Evolutionary conservation across 2,329 filamentous ascomycete genomes (phyloP), one percentile per base, ranked within the genome.

Genomic region (Ceratocystis destructans): DNA sequence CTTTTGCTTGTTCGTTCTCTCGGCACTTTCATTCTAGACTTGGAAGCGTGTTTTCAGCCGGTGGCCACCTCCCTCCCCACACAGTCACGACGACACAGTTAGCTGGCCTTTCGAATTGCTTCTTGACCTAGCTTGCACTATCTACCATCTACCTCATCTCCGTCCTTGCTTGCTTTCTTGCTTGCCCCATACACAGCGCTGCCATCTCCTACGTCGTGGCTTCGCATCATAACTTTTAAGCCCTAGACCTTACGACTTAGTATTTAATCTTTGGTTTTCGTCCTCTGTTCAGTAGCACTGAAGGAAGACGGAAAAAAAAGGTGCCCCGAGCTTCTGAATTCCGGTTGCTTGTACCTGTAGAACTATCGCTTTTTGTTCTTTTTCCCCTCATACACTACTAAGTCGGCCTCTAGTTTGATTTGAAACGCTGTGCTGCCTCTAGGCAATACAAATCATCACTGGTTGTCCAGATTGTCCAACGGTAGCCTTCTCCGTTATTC

Each of bases 161-260:
- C 10, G 48, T 53, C 22, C 48, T 12, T 25, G 48, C n/a, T 53
- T 8, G 48, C 48, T 53, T 63, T 12, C 33, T 45, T 48, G 37
- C 41, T 41, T 63, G 61, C 22, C 25, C 48, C n/a, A 41, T 37
- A 48, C 45, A 45, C 64, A 12, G 12, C 64, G 53, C 22, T 44
- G 53, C 37, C 53, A 48, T 55, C 25, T 25, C 15, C 22, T 37
- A 65, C 28, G 64, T 37, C 64, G 33, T 64, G 62, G 62, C 62
- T 48, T 22, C 37, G 53, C 55, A 44, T 61, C 46, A 50, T 65
- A 63, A 41, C 55, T 59, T 37, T 55, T 65, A 65, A 65, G 64
- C 64, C 53, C 64, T 65, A 65, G 64, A 65, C 64, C 64, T 65
- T 65, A 65, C 53, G 33, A 61, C 37, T 59, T 65, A 65, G 55